Base-by-base conservation (phyloP, 371 early-diverging fungal genomes). In the Basidiobolus meristosporus region DNA sequence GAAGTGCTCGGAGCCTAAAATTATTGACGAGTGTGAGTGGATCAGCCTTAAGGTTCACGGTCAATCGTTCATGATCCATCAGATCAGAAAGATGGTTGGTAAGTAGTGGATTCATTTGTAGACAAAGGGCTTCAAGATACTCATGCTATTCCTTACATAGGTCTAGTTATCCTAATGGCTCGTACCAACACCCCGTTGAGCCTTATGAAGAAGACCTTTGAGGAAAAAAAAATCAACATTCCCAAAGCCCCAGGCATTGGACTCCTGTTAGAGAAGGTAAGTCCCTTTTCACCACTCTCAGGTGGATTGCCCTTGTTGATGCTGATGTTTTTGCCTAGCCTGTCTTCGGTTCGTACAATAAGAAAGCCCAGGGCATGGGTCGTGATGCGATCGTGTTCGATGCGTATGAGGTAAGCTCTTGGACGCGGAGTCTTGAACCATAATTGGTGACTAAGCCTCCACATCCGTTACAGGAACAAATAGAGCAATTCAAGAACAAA, bases 11-110 rank as follows among this genome's bases (percentile, higher is more conserved):
- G 80, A 85, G 2, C 93, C 91, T 11, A 80, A 70, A 52, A 43
- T 82, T n/a, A 63, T 68, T 23, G 54, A 73, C 16, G 87, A 73
- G 0, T 65, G 64, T 30, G 95, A 98, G 52, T 99, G 98, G 96
- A 46, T 98, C 16, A 74, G 75, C 31, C 55, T 98, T 29, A 77
- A 75, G 46, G 79, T 99, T 15, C 76, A 86, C 37, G 99, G 99
- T 2, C 97, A 98, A 59, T 82, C 92, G 23, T 99, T 99, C 52
- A 90, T 99, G 92, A 65, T 99, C 28, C 98, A 99, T 62, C 98
- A 97, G 57, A 99, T 99, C 46, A 82, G 99, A 40, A 99, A 99
- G 56, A 99, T 99, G 99, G 79, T 98, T 43, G 85, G 90, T 51
- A 58, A 59, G 46, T 44, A 37, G 21, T 36, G 3, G 31, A 26